These are phyloP conservation scores for Trypanosoma boissoni DNA, from an alignment of 208 protist genomes.

Conservation along the genomic window DNA sequence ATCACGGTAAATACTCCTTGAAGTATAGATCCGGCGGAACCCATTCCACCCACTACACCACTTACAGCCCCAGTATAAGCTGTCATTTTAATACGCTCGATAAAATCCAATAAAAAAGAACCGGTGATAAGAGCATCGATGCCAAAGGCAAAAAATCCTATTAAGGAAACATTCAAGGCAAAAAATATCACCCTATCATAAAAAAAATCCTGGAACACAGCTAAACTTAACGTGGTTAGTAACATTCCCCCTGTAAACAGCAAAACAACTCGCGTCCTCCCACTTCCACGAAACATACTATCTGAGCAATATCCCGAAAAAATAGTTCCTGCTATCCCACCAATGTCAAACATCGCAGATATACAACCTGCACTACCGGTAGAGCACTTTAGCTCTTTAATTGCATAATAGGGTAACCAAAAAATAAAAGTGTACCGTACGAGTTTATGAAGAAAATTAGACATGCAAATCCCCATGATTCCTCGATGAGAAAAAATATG, in stretches of 20 bases:
- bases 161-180: conserved; percentile 5
- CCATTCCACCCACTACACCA: conserved; percentile 41
- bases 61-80: conserved; percentile 19
- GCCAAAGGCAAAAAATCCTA: conserved; percentile 43
- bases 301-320: conserved; percentile 33
- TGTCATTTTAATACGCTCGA: conserved; percentile 15
- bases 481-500: conserved; percentile 21
- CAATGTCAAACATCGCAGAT: conserved; percentile 35
- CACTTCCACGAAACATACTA: conserved; percentile 18
- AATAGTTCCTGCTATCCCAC: conserved; percentile 33
- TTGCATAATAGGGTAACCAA: conserved; percentile 54
- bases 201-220: conserved; percentile 8
- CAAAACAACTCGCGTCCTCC: conserved; percentile 23
- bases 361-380: conserved; percentile 30
- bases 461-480: conserved; percentile 15
- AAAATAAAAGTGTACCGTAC: conserved; percentile 45
- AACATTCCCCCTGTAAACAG: conserved; percentile 24
- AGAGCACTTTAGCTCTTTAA: conserved; percentile 24
- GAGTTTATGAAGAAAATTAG: conserved; percentile 43
- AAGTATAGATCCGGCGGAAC: conserved; percentile 33
- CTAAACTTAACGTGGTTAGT: conserved; percentile 1
- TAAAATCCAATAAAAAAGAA: conserved; percentile 25
- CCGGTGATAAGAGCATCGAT: conserved; percentile 33
- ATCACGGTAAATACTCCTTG: conserved; percentile 31
- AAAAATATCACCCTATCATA: conserved; percentile 1